phyloP scores from a whole-genome alignment of 257 asterid genomes.

The Gardenia jasminoides region DNA sequence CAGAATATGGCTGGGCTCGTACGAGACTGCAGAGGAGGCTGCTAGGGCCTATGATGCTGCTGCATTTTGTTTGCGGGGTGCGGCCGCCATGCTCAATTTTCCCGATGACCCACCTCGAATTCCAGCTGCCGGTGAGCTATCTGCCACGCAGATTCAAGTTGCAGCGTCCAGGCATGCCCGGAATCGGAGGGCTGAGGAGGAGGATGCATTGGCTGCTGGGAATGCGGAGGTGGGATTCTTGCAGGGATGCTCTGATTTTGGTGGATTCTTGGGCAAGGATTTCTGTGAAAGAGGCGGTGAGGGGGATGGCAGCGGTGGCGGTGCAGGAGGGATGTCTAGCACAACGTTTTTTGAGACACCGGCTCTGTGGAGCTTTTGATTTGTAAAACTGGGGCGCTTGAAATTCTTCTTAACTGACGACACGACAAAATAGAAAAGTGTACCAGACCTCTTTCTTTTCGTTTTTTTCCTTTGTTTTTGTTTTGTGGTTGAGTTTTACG shows the following conservation, averaged over 20 bases:
- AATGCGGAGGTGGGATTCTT: background rate
- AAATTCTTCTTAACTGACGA: too few species aligned
- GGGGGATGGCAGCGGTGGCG: background rate
- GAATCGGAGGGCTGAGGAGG: background rate
- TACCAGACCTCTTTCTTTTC: too few species aligned
- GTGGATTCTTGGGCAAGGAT: background rate
- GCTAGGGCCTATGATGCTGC: constrained; percentile 81
- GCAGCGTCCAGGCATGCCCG: constrained; percentile 65
- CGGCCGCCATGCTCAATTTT: constrained; percentile 54
- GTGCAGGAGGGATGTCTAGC: background rate
- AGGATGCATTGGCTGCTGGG: background rate
- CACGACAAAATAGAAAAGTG: too few species aligned
- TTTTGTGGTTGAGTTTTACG: too few species aligned
- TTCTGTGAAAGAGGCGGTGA: background rate
- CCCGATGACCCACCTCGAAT: constrained; percentile 55
- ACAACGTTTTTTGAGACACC: background rate
- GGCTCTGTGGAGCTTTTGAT: background rate
- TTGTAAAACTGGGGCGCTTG: too few species aligned
- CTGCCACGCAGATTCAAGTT: constrained; percentile 59
- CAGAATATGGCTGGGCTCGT: constrained; percentile 77
- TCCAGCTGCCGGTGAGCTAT: constrained; percentile 26
- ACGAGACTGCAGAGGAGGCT: constrained; percentile 73
- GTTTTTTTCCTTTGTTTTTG: too few species aligned
- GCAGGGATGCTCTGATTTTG: constrained; percentile 1
- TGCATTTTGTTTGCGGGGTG: constrained; percentile 62